phyloP scores from a whole-genome alignment of 2,329 filamentous ascomycete genomes.

The Cercospora beticola region DNA sequence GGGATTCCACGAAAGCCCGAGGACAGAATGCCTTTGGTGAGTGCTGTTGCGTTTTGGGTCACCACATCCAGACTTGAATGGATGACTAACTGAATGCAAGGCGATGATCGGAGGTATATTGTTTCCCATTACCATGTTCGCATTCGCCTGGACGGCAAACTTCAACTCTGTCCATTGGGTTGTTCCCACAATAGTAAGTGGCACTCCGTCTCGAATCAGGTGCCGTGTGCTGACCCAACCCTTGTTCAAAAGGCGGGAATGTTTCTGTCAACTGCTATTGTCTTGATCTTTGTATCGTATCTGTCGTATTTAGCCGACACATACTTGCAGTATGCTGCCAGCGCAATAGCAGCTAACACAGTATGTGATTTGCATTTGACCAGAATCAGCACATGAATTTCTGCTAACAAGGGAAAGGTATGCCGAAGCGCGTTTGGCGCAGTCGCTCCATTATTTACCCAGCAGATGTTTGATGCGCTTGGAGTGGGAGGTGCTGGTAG shows the following conservation, averaged over 20 bases:
- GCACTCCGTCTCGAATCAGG: not conserved
- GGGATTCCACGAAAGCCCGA: constrained; percentile 44
- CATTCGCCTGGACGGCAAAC: constrained; percentile 36
- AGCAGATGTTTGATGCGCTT: constrained; percentile 36
- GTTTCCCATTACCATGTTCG: constrained; percentile 38
- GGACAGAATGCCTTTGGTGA: constrained; percentile 36
- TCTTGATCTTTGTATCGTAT: constrained; percentile 53
- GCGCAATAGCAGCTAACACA: constrained; percentile 32
- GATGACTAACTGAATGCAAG: not conserved
- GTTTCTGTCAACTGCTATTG: constrained; percentile 43
- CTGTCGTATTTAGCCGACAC: constrained; percentile 56
- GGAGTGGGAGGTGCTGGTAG: constrained; percentile 35
- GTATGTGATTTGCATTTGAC: not conserved
- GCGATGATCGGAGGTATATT: constrained; percentile 38
- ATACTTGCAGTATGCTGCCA: constrained; percentile 44
- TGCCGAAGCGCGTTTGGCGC: constrained; percentile 33
- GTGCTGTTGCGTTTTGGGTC: not conserved
- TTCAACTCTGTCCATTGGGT: constrained; percentile 49
- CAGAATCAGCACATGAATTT: not conserved
- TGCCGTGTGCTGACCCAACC: constrained; percentile 38
- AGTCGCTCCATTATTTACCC: constrained; percentile 34
- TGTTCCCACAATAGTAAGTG: constrained; percentile 42
- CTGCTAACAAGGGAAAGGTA: constrained; percentile 25
- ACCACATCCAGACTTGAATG: not conserved
- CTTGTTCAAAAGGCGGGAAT: constrained; percentile 40